phyloP scores from a whole-genome alignment of 2,329 filamentous ascomycete genomes.

The Colletotrichum australisinense region DNA sequence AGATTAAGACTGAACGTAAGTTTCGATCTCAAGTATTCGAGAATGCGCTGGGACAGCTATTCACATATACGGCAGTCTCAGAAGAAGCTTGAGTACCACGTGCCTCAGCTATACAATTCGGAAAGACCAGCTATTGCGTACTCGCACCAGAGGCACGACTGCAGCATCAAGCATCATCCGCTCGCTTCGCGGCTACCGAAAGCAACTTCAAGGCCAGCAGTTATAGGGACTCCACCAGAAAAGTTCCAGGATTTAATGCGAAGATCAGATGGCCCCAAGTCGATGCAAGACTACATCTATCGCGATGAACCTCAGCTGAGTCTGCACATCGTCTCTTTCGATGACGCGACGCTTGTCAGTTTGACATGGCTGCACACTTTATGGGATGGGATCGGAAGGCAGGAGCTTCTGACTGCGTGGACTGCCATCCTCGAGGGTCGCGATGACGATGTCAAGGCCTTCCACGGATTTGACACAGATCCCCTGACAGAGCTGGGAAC shows the following conservation, averaged over 20 bases:
- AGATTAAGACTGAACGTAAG: constrained; percentile 39
- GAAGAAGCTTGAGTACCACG: neutral
- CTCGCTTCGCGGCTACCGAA: neutral
- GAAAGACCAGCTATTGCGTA: neutral
- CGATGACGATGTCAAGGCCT: constrained; percentile 50
- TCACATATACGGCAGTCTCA: neutral
- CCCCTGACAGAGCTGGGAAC: constrained; percentile 39
- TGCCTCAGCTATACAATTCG: neutral
- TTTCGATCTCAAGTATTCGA: no score
- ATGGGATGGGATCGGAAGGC: constrained; percentile 56
- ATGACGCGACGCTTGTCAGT: constrained; percentile 59
- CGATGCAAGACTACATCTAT: constrained; percentile 51
- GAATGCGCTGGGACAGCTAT: neutral
- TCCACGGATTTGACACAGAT: constrained; percentile 49
- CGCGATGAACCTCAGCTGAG: constrained; percentile 57
- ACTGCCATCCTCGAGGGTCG: constrained; percentile 54
- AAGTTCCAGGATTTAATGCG: constrained; percentile 32
- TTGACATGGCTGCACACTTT: constrained; percentile 59
- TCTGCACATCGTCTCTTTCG: constrained; percentile 59
- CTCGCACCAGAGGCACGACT: neutral
- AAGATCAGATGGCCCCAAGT: constrained; percentile 29
- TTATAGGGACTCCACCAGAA: neutral
- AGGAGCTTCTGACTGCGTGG: constrained; percentile 57
- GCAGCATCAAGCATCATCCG: neutral
- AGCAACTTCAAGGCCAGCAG: constrained; percentile 8